Base-by-base conservation (phyloP, 192 early-diverging fungal genomes). In the Gonapodya prolifera region DNA sequence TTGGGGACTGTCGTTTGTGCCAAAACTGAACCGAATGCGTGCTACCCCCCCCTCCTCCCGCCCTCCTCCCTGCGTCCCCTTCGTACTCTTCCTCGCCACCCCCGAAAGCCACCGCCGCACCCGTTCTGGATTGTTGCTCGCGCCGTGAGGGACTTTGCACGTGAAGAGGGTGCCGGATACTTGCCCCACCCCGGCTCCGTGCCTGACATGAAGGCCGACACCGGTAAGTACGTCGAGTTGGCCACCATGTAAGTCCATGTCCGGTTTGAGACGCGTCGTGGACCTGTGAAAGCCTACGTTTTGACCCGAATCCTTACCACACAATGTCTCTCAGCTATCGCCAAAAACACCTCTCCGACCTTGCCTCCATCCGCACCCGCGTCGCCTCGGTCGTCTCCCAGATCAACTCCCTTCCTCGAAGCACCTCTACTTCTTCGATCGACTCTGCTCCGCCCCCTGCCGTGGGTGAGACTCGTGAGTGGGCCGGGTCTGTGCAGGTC, bases 121-220 rank as follows among this genome's bases (percentile, higher is more conserved):
- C n/a, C n/a, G n/a, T 98, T 98, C 79, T 98, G 97, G 97, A 87
- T 97, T 31, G 81, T 95, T 73, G 87, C 87, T 0, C 84, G 88
- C 33, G 96, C 95, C 0, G 82, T 94, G 28, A 83, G 88, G 70
- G 88, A 94, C 29, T 98, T 96, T 84, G 86, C 94, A 13, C 83
- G 85, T 31, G 87, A 90, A 69, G 89, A 94, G 77, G 85, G 90
- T 0, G 76, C 84, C 30, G 93, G 93, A 1, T 81, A 82, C 69
- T 85, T 99, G 33, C 97, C 97, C 0, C 81, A 96, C 17, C 87
- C 92, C 0, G 97, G 97, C 1, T 82, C 84, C 30, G 87, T 99
- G 29, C 96, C 97, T 0, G 97, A 99, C 82, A 99, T 99, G 97
- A 98, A 99, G 81, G 88, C 97, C 2, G 94, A 99, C 79, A 98